Percentiles rank a stretch among this genome's conserved stretches.
Evolutionary conservation across 1,284 basidiomycete species (phyloP).

Genomic region (Puccinia horiana): DNA sequence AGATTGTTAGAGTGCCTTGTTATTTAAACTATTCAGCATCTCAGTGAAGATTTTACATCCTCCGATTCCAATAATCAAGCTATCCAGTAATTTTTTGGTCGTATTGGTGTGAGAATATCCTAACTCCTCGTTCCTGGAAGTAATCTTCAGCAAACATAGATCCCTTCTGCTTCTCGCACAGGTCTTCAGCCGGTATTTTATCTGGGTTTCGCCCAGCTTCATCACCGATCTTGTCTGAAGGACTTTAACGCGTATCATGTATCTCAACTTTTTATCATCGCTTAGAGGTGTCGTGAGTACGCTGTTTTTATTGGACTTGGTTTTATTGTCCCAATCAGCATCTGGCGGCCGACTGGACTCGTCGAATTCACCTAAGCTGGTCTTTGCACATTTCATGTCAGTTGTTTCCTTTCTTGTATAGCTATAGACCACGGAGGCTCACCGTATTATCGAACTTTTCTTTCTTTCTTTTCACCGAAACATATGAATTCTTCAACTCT

Average conservation of each 20-base stretch:
- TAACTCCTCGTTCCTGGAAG: not conserved
- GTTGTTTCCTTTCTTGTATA: not conserved
- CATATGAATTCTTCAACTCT: not conserved
- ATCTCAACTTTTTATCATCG: not conserved
- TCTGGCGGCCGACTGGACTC: not conserved
- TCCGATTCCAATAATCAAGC: not conserved
- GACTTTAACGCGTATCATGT: not conserved
- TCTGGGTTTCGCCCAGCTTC: not conserved
- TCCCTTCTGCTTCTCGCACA: not conserved
- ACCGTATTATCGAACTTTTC: not conserved
- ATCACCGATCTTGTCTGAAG: not conserved
- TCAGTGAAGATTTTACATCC: not conserved
- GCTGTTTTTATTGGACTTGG: conserved; percentile 15
- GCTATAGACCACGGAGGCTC: not conserved
- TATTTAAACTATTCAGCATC: not conserved
- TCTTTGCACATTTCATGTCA: conserved; percentile 47
- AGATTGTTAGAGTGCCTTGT: not conserved
- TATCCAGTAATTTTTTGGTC: not conserved
- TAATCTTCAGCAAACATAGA: not conserved
- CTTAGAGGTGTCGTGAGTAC: not conserved
- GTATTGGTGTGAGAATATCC: not conserved
- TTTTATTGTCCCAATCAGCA: not conserved
- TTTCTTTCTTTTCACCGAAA: not conserved
- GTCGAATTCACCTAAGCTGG: conserved; percentile 31
- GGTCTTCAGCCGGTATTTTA: not conserved